Base-by-base conservation (phyloP, 2,329 filamentous ascomycete species). In the Diaporthe vexans region DNA sequence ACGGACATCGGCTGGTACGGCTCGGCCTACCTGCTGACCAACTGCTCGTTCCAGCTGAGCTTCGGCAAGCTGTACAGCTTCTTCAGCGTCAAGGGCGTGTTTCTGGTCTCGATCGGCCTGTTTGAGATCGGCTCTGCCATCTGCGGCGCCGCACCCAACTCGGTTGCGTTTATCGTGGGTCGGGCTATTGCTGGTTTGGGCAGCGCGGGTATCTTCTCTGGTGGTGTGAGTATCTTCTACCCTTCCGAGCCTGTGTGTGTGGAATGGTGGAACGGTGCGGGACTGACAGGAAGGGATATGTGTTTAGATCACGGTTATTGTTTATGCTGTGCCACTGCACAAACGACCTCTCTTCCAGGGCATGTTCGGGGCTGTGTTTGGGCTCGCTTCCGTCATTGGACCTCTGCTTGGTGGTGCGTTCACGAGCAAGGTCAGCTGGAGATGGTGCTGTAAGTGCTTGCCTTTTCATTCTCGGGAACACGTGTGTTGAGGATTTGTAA, bases 61-160 rank as follows among this genome's bases (percentile, higher is more conserved):
- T 85, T 83, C 59, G 83, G 84, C 73, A 84, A 84, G 75, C 73
- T 84, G 48, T 86, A 84, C 76, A 82, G 78, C 58, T 83, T 84
- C 77, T 84, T 81, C 77, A 80, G 80, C 65, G 77, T 85, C 73
- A 84, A 83, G 73, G 59, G 63, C 24, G 76, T 79, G 71, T 83
- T 82, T 73, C 76, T 83, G n/a, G 46, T 74, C 33, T 76, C 79
- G 48, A 79, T 84, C 48, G 24, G 80, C 21, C 76, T 84, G 26
- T 84, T 84, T 75, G 83, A 84, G 78, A 73, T 83, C 58, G 84
- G 84, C 2, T 85, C 82, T 6, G 81, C 82, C 33, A 76, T 86
- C 54, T 86, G 84, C 74, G 84, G 83, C 9, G 81, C 83, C 0
- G 84, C 84, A 21, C 83, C 83, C 17, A 83, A 73, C 73, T 84